phyloP scores from a whole-genome alignment of 2,329 filamentous ascomycete species.

The Fusarium nygamai region DNA sequence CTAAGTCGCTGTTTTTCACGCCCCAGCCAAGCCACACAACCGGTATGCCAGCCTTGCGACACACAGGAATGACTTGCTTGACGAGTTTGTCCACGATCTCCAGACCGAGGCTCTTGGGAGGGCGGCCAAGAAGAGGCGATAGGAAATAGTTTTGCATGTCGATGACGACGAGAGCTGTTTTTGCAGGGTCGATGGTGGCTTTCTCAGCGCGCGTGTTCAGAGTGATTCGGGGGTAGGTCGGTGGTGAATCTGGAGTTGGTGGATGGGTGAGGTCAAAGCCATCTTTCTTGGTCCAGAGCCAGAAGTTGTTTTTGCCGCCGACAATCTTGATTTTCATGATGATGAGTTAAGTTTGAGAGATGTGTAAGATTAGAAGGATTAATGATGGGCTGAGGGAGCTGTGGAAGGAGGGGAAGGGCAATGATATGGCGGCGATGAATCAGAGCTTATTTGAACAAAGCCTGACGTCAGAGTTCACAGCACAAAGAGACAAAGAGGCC shows the following conservation, averaged over 20 bases:
- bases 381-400: fast-evolving
- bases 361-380: fast-evolving
- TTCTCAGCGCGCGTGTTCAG: not conserved
- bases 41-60: not conserved
- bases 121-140: not conserved
- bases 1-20: fast-evolving
- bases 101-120: fast-evolving
- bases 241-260: not conserved
- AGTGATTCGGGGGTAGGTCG: not conserved
- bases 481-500: not conserved
- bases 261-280: not conserved
- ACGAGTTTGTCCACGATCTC: not conserved
- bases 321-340: not conserved
- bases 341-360: fast-evolving
- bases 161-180: not conserved
- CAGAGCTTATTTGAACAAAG: not conserved
- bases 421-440: not conserved
- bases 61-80: not conserved
- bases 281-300: not conserved
- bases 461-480: not conserved
- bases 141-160: not conserved
- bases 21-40: not conserved
- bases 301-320: not conserved
- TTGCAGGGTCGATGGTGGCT: not conserved
- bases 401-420: not conserved